Base-by-base conservation (phyloP, 352 stramenopile species). In the Albugo laibachii region DNA sequence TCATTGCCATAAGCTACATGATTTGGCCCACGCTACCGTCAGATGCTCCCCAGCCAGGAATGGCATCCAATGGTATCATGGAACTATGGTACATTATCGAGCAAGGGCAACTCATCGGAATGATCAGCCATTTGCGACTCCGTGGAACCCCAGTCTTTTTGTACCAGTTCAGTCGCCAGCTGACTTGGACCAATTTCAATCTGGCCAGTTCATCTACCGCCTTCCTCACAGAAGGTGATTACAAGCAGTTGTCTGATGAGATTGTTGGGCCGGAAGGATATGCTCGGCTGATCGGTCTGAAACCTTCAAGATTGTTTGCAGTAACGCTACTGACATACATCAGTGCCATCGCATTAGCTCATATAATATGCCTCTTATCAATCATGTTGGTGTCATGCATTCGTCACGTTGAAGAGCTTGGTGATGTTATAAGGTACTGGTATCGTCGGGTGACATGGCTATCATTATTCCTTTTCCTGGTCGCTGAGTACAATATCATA, bases 141-240 rank as follows among this genome's bases (percentile, higher is more conserved):
- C 52, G 69, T 19, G 78, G 76, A 35, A 71, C 77, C 12, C 78
- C 78, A 10, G 65, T 63, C 48, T 92, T 92, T 54, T 56, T 92
- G 31, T 49, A 76, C 47, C 50, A 86, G 50, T 89, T 92, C 50
- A 86, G 76, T 15, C 80, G 83, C 43, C 59, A 85, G 35, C 59
- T 92, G 13, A 61, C 76, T 27, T 92, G 78, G 78, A 87, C 78
- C 16, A 92, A 92, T 47, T 84, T 89, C 27, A 91, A 91, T 51
- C 38, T 91, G 16, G 64, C 71, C 35, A 84, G 80, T 47, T 20
- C 35, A 15, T 31, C 36, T 36, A 58, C 42, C 19, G 37, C 1
- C 43, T 40, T 37, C 44, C 53, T 21, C 46, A 46, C 13, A n/a
- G 27, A 15, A 58, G 37, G 8, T 52, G 63, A 11, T 15, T 36